Evolutionary conservation across 257 asterid species (phyloP).

Genomic region (Capsicum rhomboideum): DNA sequence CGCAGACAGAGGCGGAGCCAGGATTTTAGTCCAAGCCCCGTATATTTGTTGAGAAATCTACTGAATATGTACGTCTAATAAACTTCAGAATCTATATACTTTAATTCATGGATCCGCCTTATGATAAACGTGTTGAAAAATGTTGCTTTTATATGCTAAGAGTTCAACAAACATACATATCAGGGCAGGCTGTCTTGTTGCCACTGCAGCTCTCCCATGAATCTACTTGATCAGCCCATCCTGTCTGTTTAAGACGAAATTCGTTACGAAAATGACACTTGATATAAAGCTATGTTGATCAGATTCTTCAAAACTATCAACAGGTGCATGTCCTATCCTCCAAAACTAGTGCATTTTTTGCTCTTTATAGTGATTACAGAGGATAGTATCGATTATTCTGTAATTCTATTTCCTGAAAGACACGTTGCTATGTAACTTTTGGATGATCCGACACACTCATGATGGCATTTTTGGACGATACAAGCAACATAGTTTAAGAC

Average conservation of each 20-base stretch:
- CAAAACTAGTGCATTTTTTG: not conserved
- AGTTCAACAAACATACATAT: constrained; percentile 38
- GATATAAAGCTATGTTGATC: not conserved
- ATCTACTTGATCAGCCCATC: constrained; percentile 62
- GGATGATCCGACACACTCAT: not conserved
- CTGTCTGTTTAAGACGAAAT: constrained; percentile 28
- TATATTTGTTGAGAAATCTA: not conserved
- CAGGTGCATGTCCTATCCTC: not conserved
- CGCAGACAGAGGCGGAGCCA: too few relatives aligned
- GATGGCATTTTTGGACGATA: not conserved
- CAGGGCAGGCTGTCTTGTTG: constrained; percentile 49
- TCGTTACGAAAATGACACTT: not conserved
- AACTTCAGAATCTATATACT: too few relatives aligned
- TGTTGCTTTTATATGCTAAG: not conserved
- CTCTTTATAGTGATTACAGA: too few relatives aligned
- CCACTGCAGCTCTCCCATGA: constrained; percentile 69
- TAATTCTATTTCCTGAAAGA: too few relatives aligned
- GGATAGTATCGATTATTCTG: too few relatives aligned
- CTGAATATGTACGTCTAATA: not conserved
- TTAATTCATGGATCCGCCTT: not conserved
- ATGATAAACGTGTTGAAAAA: not conserved
- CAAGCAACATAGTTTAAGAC: not conserved
- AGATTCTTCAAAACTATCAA: not conserved
- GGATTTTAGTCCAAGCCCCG: not conserved
- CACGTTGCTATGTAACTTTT: too few relatives aligned